These are phyloP conservation scores for Juglanconis juglandina DNA, from an alignment of 2,329 filamentous ascomycete genomes.

Conservation along the genomic window DNA sequence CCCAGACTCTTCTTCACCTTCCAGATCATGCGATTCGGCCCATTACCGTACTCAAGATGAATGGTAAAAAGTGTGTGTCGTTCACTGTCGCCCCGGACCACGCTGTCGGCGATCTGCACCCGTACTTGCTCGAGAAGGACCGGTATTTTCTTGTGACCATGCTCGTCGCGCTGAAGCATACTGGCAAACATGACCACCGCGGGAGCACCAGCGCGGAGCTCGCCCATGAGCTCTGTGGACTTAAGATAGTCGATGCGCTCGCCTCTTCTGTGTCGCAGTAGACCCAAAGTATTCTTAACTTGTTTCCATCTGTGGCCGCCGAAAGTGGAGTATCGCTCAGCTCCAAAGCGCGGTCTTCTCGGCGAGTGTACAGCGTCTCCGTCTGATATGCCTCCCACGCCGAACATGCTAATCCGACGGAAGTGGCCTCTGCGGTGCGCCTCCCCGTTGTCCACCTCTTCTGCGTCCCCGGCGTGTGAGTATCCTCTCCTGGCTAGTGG, in stretches of 20 bases:
- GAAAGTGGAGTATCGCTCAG: slow-evolving; percentile 69
- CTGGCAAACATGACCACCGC: slow-evolving; percentile 92
- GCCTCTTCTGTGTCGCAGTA: slow-evolving; percentile 75
- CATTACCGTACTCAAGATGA: slow-evolving; percentile 93
- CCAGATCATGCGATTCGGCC: slow-evolving; percentile 95
- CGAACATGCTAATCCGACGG: slow-evolving; percentile 63
- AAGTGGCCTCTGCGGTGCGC: slow-evolving; percentile 48
- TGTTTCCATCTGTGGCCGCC: slow-evolving; percentile 86
- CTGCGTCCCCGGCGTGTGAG: slow-evolving; percentile 32
- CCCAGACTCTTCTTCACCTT: slow-evolving; percentile 79
- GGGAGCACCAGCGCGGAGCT: slow-evolving; percentile 86
- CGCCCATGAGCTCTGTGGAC: slow-evolving; percentile 93
- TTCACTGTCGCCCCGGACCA: slow-evolving; percentile 57
- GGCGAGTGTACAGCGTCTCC: slow-evolving; percentile 54
- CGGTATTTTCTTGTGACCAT: slow-evolving; percentile 90
- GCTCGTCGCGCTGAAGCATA: slow-evolving; percentile 96
- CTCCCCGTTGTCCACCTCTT: slow-evolving; percentile 44
- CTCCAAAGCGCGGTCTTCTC: slow-evolving; percentile 54
- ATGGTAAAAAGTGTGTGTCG: slow-evolving; percentile 86
- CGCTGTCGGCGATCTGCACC: slow-evolving; percentile 78
- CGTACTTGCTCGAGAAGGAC: slow-evolving; percentile 94
- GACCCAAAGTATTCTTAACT: slow-evolving; percentile 82
- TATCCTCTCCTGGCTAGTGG: slow-evolving; percentile 10
- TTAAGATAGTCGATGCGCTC: slow-evolving; percentile 92
- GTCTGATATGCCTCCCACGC: slow-evolving; percentile 59